A percentile compares a stretch with the other conserved stretches of the same genome.
Evolutionary conservation across 345 rosid genomes (phyloP).

Genomic region (Citrus mangshanensis): DNA sequence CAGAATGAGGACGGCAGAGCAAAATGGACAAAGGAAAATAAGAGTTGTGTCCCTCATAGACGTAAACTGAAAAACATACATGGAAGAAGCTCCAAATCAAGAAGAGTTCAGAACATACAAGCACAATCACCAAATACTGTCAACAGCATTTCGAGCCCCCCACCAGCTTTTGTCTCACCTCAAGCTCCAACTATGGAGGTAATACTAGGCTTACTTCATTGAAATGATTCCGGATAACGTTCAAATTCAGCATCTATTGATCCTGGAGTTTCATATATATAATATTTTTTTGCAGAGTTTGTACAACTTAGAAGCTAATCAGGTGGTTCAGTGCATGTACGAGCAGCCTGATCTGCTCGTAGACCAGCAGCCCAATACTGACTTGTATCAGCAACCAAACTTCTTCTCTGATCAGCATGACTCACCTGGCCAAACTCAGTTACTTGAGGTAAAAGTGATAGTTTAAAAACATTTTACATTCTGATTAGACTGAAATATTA

Average conservation of each 20-base stretch:
- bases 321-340: conserved; percentile 23
- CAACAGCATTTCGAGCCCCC: conserved; percentile 20
- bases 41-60: conserved; percentile 1
- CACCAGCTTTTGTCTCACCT: conserved; percentile 20
- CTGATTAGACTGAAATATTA: neutral
- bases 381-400: conserved; percentile 26
- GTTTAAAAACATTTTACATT: neutral
- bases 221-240: neutral
- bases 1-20: conserved; percentile 8
- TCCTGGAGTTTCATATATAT: neutral
- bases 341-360: conserved; percentile 24
- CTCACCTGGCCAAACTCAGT: conserved; percentile 19
- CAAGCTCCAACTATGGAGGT: conserved; percentile 31
- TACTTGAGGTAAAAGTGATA: conserved; percentile 22
- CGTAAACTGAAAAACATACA: conserved; percentile 7
- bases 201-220: neutral
- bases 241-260: neutral
- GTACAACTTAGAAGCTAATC: conserved; percentile 25
- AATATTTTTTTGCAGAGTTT: conserved; percentile 21
- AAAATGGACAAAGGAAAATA: conserved; percentile 1
- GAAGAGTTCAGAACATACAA: conserved; percentile 11
- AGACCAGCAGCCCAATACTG: conserved; percentile 20
- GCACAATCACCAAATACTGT: conserved; percentile 1
- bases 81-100: conserved; percentile 5
- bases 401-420: conserved; percentile 23